These are phyloP conservation scores for Blastocystis hominis DNA, from an alignment of 352 stramenopile genomes.

Conservation along the genomic window DNA sequence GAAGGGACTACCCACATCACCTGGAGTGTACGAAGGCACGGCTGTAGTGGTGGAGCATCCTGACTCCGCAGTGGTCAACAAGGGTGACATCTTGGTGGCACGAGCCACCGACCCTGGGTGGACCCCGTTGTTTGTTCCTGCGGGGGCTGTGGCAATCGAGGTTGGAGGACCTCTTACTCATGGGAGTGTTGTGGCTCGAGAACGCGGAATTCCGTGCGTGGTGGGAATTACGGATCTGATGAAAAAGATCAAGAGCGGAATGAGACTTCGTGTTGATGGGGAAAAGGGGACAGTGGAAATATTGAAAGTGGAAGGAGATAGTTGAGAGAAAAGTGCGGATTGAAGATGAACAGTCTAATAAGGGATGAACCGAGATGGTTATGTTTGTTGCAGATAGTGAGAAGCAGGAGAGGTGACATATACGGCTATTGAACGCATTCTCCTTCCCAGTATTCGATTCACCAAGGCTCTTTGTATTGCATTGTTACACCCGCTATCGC, in stretches of 20 bases:
- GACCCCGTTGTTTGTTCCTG: slow-evolving; percentile 58
- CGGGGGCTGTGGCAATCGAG: slow-evolving; percentile 54
- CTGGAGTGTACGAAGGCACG: not conserved
- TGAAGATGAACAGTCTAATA: no score
- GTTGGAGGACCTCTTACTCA: slow-evolving; percentile 58
- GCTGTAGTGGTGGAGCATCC: not conserved
- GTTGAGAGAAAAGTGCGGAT: no score
- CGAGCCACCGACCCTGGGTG: slow-evolving; percentile 52
- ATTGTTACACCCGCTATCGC: no score
- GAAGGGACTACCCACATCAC: not conserved
- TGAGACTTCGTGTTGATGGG: slow-evolving; percentile 57
- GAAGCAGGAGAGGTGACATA: no score
- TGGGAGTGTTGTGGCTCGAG: slow-evolving; percentile 53
- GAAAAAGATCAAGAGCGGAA: slow-evolving; percentile 44
- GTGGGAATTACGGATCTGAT: slow-evolving; percentile 24
- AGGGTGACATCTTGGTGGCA: slow-evolving; percentile 57
- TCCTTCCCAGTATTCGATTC: no score
- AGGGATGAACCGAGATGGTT: no score
- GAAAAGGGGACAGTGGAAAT: slow-evolving; percentile 54
- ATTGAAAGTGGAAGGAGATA: not conserved
- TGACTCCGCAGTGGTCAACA: not conserved
- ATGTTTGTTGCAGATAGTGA: no score
- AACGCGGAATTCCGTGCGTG: slow-evolving; percentile 59
- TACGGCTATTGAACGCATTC: no score
- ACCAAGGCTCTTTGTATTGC: no score